A percentile compares a stretch with the other conserved stretches of the same genome.
phyloP scores from a whole-genome alignment of 179 eudicot genomes.

The Nepenthes alata region DNA sequence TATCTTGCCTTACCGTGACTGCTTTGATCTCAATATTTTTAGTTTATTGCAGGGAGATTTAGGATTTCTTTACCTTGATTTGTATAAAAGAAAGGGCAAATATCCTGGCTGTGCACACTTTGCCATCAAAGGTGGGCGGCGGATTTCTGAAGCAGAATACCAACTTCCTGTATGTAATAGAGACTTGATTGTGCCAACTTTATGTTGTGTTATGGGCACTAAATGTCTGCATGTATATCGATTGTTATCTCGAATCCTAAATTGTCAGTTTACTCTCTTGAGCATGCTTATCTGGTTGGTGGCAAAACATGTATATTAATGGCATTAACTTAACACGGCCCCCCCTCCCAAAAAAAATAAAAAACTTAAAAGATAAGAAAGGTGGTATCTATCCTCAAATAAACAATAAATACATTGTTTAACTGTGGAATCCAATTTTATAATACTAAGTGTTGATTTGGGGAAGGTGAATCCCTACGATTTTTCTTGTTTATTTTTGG shows the following conservation, averaged over 20 bases:
- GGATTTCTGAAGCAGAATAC: constrained; percentile 70
- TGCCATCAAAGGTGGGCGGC: constrained; percentile 89
- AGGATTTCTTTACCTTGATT: constrained; percentile 89
- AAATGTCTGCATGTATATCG: neutral
- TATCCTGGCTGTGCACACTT: constrained; percentile 96
- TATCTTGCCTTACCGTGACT: neutral
- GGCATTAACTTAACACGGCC: too few relatives aligned
- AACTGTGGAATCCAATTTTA: too few relatives aligned
- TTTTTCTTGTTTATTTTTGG: too few relatives aligned
- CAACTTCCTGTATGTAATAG: constrained; percentile 70
- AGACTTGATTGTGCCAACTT: neutral
- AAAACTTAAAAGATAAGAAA: too few relatives aligned
- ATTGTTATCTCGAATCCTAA: neutral
- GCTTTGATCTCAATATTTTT: neutral
- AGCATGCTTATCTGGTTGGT: too few relatives aligned
- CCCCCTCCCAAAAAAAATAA: too few relatives aligned
- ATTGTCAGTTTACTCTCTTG: too few relatives aligned
- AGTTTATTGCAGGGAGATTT: constrained; percentile 71
- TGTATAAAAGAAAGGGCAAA: constrained; percentile 72
- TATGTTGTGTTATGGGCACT: neutral
- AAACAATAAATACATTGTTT: too few relatives aligned
- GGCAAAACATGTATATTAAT: too few relatives aligned
- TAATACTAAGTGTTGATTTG: too few relatives aligned
- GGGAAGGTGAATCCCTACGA: too few relatives aligned
- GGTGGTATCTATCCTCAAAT: too few relatives aligned